Evolutionary conservation across 1,284 basidiomycete genomes (phyloP).

Genomic region (Macrocybe sp.): DNA sequence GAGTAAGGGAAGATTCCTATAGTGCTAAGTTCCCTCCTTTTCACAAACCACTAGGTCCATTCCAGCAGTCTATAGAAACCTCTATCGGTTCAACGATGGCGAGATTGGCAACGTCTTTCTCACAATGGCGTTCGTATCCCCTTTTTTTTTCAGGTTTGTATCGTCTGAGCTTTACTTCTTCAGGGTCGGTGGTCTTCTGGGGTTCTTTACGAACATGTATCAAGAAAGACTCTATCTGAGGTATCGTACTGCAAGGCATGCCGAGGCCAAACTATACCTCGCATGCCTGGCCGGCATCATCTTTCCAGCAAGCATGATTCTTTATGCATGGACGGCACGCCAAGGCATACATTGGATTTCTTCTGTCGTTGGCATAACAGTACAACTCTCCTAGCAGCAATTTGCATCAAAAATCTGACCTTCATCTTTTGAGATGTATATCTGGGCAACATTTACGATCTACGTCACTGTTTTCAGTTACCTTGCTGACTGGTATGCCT

Average conservation of each 20-base stretch:
- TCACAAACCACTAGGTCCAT: conserved; percentile 42
- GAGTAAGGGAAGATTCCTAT: conserved; percentile 34
- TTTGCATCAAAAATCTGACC: not conserved
- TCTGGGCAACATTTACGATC: conserved; percentile 47
- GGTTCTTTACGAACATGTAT: conserved; percentile 51
- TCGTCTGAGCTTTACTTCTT: conserved; percentile 1
- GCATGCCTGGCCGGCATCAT: conserved; percentile 62
- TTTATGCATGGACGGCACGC: conserved; percentile 60
- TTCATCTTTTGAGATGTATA: conserved; percentile 35
- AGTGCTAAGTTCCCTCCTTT: not conserved
- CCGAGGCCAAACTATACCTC: conserved; percentile 70
- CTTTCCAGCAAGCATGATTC: conserved; percentile 62
- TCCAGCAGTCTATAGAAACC: conserved; percentile 49
- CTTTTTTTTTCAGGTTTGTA: not conserved
- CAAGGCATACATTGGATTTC: conserved; percentile 51
- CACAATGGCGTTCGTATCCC: conserved; percentile 46
- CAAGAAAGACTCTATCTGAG: conserved; percentile 59
- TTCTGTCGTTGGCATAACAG: conserved; percentile 47
- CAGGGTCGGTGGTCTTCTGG: conserved; percentile 61
- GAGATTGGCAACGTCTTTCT: conserved; percentile 60
- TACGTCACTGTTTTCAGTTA: conserved; percentile 62
- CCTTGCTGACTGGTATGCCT: conserved; percentile 56
- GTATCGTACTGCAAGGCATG: conserved; percentile 49
- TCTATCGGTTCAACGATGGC: conserved; percentile 66
- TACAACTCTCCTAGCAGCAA: conserved; percentile 21